Evolutionary conservation across 78 protist genomes (phyloP).

Genomic region (Polysphondylium violaceum): DNA sequence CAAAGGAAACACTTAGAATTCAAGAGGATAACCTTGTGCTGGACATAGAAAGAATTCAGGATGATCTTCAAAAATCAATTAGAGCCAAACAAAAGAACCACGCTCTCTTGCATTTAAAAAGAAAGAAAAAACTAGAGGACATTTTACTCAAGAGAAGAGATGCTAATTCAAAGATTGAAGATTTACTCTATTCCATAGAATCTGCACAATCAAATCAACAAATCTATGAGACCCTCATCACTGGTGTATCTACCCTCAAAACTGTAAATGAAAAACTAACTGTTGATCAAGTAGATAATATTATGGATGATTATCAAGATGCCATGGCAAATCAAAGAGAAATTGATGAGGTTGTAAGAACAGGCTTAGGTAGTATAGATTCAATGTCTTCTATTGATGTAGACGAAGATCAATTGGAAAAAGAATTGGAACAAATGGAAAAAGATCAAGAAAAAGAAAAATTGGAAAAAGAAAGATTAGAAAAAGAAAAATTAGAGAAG

Average conservation of each 20-base stretch:
- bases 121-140: slow-evolving; percentile 9
- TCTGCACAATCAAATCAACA: slow-evolving; percentile 65
- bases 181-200: slow-evolving; percentile 24
- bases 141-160: slow-evolving; percentile 28
- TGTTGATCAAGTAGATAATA: slow-evolving; percentile 44
- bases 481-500: slow-evolving; percentile 2
- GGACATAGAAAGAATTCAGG: slow-evolving; percentile 10
- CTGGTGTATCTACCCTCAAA: slow-evolving; percentile 49
- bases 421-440: slow-evolving; percentile 43
- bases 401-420: slow-evolving; percentile 38
- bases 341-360: slow-evolving; percentile 56
- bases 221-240: slow-evolving; percentile 15
- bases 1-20: slow-evolving; percentile 21
- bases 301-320: slow-evolving; percentile 56
- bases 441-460: slow-evolving; percentile 15
- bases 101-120: slow-evolving; percentile 42
- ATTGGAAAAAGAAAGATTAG: not conserved
- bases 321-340: slow-evolving; percentile 51
- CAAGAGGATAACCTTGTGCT: slow-evolving; percentile 13
- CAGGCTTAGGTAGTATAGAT: slow-evolving; percentile 1
- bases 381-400: not conserved
- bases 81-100: slow-evolving; percentile 20
- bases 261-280: slow-evolving; percentile 34
- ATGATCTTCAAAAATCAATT: not conserved
- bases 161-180: slow-evolving; percentile 30